Evolutionary conservation across 176 grass and related monocot genomes (phyloP), one percentile per base, ranked within the genome.

Genomic region (Avena atlantica): DNA sequence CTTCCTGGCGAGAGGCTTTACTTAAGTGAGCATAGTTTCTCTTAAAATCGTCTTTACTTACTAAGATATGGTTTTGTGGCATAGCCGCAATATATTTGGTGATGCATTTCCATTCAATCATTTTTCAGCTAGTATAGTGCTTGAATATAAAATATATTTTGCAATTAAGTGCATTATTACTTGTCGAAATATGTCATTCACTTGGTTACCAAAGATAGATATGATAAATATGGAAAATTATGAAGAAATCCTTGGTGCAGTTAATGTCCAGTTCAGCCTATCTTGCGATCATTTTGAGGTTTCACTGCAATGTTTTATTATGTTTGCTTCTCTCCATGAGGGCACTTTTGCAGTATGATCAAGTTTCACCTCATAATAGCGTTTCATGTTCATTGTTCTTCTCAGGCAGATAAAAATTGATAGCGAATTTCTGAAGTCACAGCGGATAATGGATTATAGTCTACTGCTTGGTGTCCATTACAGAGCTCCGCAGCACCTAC

Each of bases 371-470:
- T 84, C 27, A 62, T 60, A 6, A 23, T 61, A 77, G 58, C 44
- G 45, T 42, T 68, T 79, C 15, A 61, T 61, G 12, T 12, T 57
- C 57, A 3, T 50, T 87, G 5, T 87, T 47, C 61, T 52, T 59
- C 89, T 57, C 85, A 99, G 97, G 65, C 97, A 99, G 83, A 96
- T 99, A 61, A 87, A 96, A 77, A 94, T 89, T 15, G 97, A 99
- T 71, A 94, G 94, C 11, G 87, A 93, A 81, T 99, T 96, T 89
- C 86, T 99, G 37, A 93, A 92, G 89, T 71, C 83, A 42, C 89
- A 99, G 68, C 51, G 81, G 59, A 99, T 99, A 92, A 99, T 99
- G 94, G 97, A 99, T 93, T 99, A 99, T 70, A 99, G 97, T 75
- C 83, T 99, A 78, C 91, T 99, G 69, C 80, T 99, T 90, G 97